phyloP scores from a whole-genome alignment of 1,139 yeast genomes.

The Geotrichum phurueaensis region DNA sequence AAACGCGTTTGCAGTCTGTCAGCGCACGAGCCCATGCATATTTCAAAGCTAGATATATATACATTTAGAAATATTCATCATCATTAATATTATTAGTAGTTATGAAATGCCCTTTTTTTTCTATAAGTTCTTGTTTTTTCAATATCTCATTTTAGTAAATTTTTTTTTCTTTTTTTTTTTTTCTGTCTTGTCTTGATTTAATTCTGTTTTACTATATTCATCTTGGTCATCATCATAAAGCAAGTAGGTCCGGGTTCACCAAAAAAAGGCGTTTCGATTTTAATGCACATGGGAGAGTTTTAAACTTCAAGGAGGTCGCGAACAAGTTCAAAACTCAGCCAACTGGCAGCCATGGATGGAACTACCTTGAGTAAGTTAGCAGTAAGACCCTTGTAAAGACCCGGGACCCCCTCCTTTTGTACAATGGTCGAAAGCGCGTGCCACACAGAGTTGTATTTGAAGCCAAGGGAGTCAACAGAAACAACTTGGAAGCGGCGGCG shows the following conservation, averaged over 20 bases:
- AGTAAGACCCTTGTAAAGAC: conserved; percentile 81
- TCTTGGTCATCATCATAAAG: neutral
- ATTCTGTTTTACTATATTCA: neutral
- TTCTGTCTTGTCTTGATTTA: neutral
- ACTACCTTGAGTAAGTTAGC: conserved; percentile 88
- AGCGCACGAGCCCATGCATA: too few relatives aligned
- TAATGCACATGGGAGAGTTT: neutral
- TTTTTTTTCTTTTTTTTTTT: neutral
- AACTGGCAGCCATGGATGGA: conserved; percentile 92
- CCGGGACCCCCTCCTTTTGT: conserved; percentile 65
- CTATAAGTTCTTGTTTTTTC: neutral
- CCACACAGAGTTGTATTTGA: conserved; percentile 63
- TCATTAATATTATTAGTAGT: neutral
- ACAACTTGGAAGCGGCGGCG: conserved; percentile 89
- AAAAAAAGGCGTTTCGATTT: neutral
- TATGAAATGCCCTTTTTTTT: neutral
- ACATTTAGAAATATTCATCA: too few relatives aligned
- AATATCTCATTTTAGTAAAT: too few relatives aligned
- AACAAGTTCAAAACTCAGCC: conserved; percentile 76
- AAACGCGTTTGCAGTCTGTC: too few relatives aligned
- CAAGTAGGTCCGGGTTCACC: neutral
- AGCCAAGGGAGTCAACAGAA: conserved; percentile 68
- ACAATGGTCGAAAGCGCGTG: conserved; percentile 69
- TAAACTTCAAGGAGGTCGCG: conserved; percentile 35
- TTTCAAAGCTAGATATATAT: too few relatives aligned